Base-by-base conservation (phyloP, 2,329 filamentous ascomycete species). In the Stachybotrys echinatus region DNA sequence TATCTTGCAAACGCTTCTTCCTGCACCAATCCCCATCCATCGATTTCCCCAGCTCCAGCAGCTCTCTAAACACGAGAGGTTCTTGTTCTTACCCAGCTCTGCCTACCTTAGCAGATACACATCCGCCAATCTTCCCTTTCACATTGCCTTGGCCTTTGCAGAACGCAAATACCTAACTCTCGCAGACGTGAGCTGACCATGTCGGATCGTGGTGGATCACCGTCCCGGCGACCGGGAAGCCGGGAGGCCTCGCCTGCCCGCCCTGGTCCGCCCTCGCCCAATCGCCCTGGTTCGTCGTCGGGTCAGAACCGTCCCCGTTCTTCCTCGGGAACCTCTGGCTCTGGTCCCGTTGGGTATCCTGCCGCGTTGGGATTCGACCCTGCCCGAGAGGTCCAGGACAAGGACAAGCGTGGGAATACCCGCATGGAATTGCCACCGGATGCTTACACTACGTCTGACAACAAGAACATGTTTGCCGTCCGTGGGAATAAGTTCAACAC, bases 381-480 rank as follows among this genome's bases (percentile, higher is more conserved):
- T 3, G 74, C 70, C 6, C 59, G 66, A 7, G 61, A 67, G 14
- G 53, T 68, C 37, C 52, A 61, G 4, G 48, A 52, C 1, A 50
- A 54, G 12, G 52, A 58, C 3, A 55, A 59, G 5, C 73, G 73
- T 52, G 61, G 60, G 1, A 73, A 74, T 47, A 72, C 67, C 0
- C 77, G 80, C 6, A 69, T 84, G 54, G 82, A 85, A 48, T 59
- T 85, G 1, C 81, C 81, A 0, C 68, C 80, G 0, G 80, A 83
- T 57, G 81, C 81, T 0, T 85, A 77, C 55, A 53, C 70, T 4
- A 52, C 60, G 2, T 62, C 66, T 20, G 61, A 55, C 5, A 56
- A 62, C 39, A 69, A 69, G 57, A 64, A 65, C 20, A 39, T 61
- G 18, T 71, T 71, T 50, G 60, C 65, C 7, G 54, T 67, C 23